Percentiles rank a stretch among this genome's conserved stretches.
Conservation (phyloP, 2,329 filamentous ascomycete species). For the Pyrenophora tritici-repentis region DNA sequence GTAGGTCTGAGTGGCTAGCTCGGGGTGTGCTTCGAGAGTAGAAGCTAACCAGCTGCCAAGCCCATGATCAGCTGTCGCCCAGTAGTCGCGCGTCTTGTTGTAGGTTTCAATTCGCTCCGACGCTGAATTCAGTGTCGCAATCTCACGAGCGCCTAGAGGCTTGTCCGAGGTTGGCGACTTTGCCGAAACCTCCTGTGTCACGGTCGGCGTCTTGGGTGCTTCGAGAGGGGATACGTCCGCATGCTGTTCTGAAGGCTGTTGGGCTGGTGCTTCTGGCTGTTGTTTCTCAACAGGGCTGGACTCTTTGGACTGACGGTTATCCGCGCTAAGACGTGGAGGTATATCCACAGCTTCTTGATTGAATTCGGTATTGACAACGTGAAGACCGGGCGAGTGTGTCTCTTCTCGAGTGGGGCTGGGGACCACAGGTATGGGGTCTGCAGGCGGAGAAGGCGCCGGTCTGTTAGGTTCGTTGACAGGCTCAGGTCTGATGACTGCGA, state of each 20-base stretch:
- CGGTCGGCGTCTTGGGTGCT: conserved; percentile 14
- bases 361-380: conserved; percentile 51
- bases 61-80: conserved; percentile 74
- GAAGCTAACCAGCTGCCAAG: conserved; percentile 65
- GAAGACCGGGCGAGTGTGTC: conserved; percentile 43
- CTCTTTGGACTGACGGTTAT: conserved; percentile 17
- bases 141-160: conserved; percentile 71
- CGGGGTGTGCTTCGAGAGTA: conserved; percentile 57
- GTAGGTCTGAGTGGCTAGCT: conserved; percentile 50
- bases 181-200: conserved; percentile 20
- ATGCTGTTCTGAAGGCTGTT: conserved; percentile 2
- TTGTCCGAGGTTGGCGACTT: conserved; percentile 38
- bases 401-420: conserved; percentile 27
- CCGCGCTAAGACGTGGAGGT: conserved; percentile 40
- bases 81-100: conserved; percentile 71
- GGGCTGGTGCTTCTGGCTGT: conserved; percentile 6
- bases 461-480: conserved; percentile 25
- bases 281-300: conserved; percentile 12
- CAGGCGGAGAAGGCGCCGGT: conserved; percentile 20
- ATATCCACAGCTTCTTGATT: conserved; percentile 47
- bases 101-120: conserved; percentile 75
- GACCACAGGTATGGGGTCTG: conserved; percentile 19
- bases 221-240: conserved; percentile 9
- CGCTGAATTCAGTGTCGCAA: conserved; percentile 69
- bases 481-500: conserved; percentile 30